Base-by-base conservation (phyloP, 305 asterid species). In the Fraxinus xanthoxyloides region DNA sequence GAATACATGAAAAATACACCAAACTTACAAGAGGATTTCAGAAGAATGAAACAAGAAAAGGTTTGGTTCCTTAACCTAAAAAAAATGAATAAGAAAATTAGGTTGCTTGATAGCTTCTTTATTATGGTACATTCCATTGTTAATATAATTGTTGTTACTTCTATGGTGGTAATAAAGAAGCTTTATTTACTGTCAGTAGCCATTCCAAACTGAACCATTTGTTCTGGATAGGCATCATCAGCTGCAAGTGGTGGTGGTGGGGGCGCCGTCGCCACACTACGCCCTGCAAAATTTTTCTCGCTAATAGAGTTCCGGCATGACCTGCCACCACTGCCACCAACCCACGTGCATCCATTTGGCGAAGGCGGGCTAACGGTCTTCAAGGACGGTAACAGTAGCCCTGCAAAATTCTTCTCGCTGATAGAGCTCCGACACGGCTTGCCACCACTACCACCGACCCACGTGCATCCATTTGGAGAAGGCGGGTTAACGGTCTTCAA, bases 231-330 rank as follows among this genome's bases (percentile, higher is more conserved):
- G 3, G 83, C 28, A 21, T 48, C 8, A 24, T 67, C 21, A 13
- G 6, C 40, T 38, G 7, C 56, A 70, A 78, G 51, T 9, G 75
- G 73, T 65, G 21, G 80, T 56, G 77, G 56, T 17, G 86, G 83
- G 2, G 32, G 32, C 0, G 88, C 82, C 17, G 79, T 34, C 15
- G 59, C 82, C 17, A 77, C 30, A 28, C 0, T 17, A 35, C 35
- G 46, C 51, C 84, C 87, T 1, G 80, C 82, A 77, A 88, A 85
- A 81, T 86, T 85, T 75, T 77, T 80, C 70, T 84, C 61, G 48
- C 63, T 40, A 9, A 84, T 38, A 6, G 80, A 31, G n/a, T 13
- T 34, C 31, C 34, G 70, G 83, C 85, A 81, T 8, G 76, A 67
- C 7, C 75, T 23, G 17, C 88, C 88, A 26, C 88, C 84, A 10